These are phyloP conservation scores for Paracamarosporium sp. DNA, from an alignment of 2,329 filamentous ascomycete genomes.

Conservation along the genomic window DNA sequence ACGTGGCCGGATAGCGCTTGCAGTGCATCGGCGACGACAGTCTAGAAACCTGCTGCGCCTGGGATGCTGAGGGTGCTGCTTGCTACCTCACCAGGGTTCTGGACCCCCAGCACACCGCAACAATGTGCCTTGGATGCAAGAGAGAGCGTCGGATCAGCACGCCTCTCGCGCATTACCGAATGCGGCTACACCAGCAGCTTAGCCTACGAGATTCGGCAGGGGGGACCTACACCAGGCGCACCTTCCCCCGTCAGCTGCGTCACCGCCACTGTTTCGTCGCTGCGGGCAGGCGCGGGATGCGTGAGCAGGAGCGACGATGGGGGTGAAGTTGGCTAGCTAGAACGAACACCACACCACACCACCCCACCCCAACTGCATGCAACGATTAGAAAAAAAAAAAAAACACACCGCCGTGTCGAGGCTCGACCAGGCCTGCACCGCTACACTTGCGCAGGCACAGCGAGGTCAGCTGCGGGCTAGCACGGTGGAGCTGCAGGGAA, in stretches of 20 bases:
- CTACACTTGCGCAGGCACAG: background rate
- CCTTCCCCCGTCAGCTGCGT: background rate
- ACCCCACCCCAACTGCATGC: too few species aligned
- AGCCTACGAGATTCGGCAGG: background rate
- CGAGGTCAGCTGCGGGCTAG: slow-evolving; percentile 6
- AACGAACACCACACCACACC: too few species aligned
- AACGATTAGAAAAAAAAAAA: too few species aligned
- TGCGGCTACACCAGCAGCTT: background rate
- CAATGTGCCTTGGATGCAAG: background rate
- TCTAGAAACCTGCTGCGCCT: background rate
- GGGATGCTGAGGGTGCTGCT: background rate
- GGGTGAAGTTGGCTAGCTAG: background rate
- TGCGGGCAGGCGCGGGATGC: background rate
- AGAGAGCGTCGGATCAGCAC: background rate
- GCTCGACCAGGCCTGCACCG: background rate
- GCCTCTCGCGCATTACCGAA: slow-evolving; percentile 3
- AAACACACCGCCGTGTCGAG: too few species aligned
- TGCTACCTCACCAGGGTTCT: background rate
- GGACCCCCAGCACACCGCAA: too few species aligned
- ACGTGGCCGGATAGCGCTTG: background rate
- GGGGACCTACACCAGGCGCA: background rate
- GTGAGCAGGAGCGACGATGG: background rate
- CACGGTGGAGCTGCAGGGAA: slow-evolving; percentile 15
- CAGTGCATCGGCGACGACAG: background rate
- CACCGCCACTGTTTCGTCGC: background rate